Evolutionary conservation across 2,329 filamentous ascomycete species (phyloP), one percentile per base, ranked within the genome.

Genomic region (Rhexocercosporidium sp.): DNA sequence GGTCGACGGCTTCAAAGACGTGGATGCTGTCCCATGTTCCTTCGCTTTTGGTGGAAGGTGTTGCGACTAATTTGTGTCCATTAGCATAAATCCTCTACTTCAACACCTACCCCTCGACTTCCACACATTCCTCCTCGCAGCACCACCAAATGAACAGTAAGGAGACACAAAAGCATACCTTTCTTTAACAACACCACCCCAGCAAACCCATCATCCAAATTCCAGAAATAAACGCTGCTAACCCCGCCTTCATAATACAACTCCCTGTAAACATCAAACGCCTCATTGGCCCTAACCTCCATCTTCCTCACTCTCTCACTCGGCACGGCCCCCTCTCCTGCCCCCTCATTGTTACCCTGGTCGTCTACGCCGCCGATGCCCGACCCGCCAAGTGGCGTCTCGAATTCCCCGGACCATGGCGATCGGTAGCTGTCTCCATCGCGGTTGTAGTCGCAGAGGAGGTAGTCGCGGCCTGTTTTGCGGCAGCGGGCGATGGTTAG

Each of bases 371-470:
- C 86, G 29, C 84, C 84, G 0, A 78, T 77, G 59, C 88, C 87
- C 59, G 85, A 86, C 72, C 86, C 86, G 72, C 92, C 90, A 68
- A 97, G 86, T 16, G 94, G 92, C 20, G 95, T 96, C 79, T 98
- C 94, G 80, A 99, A 99, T 81, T 97, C 92, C 82, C 98, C 98
- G 82, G 91, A 96, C 96, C 96, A 99, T n/a, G 96, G 96, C 72
- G 93, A 97, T 70, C 96, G 92, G 86, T 97, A 97, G 82, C 92
- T 96, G 83, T 97, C 95, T 70, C 96, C 96, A 81, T 99, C 96
- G 72, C 96, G 94, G 86, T 99, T 99, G 87, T 99, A 99, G 86
- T 99, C 96, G 85, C 96, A 99, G 77, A 97, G 92, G 61, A 99
- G 89, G 84, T 97, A 99, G 82, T 98, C 96, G 74, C 95, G 92